Evolutionary conservation across 768 basidiomycete genomes (phyloP).

Genomic region (Lentinula guzmanii): DNA sequence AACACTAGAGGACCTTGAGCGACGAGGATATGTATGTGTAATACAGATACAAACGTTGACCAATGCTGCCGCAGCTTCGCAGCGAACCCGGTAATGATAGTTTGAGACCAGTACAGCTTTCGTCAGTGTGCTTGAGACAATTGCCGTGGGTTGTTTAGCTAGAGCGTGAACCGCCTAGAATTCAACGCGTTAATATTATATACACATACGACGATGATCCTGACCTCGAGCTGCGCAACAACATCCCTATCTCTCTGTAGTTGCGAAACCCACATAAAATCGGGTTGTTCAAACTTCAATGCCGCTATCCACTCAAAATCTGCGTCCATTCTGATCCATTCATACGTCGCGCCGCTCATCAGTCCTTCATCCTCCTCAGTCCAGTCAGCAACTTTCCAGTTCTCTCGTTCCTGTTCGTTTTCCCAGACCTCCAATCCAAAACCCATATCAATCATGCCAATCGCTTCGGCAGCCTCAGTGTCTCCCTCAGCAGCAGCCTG

Average conservation of each 20-base stretch:
- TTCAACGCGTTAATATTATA: not conserved
- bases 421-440: conserved; percentile 96
- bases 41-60: conserved; percentile 49
- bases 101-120: conserved; percentile 92
- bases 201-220: conserved; percentile 14
- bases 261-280: conserved; percentile 98
- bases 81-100: conserved; percentile 93
- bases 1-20: conserved; percentile 52
- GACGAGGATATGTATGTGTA: conserved; percentile 3
- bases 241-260: conserved; percentile 94
- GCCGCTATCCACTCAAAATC: conserved; percentile 99
- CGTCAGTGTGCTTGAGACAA: conserved; percentile 87
- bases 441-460: conserved; percentile 90
- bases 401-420: conserved; percentile 85
- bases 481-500: conserved; percentile 92
- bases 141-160: conserved; percentile 71
- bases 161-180: conserved; percentile 85
- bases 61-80: conserved; percentile 86
- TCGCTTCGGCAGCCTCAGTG: conserved; percentile 86
- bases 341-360: conserved; percentile 95
- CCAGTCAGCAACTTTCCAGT: conserved; percentile 98
- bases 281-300: conserved; percentile 89
- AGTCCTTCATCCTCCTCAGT: conserved; percentile 90
- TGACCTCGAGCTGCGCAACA: conserved; percentile 92
- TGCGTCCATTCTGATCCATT: conserved; percentile 99